Evolutionary conservation across 306 rosid species (phyloP), one percentile per base, ranked within the genome.

Genomic region (Notholithocarpus densiflorus): DNA sequence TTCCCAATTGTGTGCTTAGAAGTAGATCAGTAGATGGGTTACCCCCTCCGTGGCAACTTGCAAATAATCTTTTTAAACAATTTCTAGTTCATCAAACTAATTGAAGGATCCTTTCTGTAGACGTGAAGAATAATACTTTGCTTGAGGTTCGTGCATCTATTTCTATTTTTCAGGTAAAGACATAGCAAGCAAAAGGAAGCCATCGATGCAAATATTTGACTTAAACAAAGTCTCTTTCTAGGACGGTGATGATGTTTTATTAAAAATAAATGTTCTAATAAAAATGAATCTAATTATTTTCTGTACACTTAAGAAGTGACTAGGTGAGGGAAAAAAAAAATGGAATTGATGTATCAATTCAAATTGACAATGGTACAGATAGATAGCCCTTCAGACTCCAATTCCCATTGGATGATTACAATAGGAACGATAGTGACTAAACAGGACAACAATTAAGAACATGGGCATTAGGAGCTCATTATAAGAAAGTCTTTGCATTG

Each of bases 251-350:
- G 24, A 32, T 74, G 52, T 48, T 32, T 74, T 56, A 4, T 73
- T 26, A 48, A 10, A 31, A 70, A 57, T 18, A 60, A 68, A 40
- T 79, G 62, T 73, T 73, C 75, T 79, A 77, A 69, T 72, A 40
- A 62, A 76, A 81, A 71, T 57, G 15, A 23, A 75, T 74, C 43
- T 72, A 31, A 76, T 74, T 75, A 56, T 48, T 75, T 69, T 56
- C 72, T 81, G 57, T 82, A 77, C 87, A 84, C 34, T 34, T 40
- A 43, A 43, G 20, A 60, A 48, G 71, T 56, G 4, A 62, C 69
- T 29, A 59, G 10, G 48, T 29, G 8, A 72, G 51, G 43, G 2
- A 21, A 7, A 4, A 20, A n/a, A 62, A 72, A 73, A 59, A 14
- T 0, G 5, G 52, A 19, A 8, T 26, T 40, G 45, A 52, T 31